phyloP scores from a whole-genome alignment of 768 basidiomycete species.

The Lentinula boryana region DNA sequence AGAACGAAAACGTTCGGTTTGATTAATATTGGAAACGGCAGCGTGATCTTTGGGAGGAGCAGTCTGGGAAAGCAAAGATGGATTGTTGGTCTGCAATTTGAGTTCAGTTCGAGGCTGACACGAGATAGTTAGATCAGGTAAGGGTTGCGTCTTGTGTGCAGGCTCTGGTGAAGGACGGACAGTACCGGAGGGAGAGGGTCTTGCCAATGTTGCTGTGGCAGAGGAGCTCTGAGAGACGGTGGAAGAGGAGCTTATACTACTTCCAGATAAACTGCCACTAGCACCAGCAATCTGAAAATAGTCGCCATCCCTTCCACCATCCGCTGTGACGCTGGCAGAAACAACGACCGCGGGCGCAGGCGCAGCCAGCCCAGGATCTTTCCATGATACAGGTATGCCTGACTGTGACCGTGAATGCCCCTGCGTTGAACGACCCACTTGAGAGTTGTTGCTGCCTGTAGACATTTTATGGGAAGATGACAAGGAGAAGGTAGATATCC shows the following conservation, averaged over 20 bases:
- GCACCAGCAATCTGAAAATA: constrained; percentile 30
- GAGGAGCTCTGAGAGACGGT: constrained; percentile 33
- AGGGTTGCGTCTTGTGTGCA: constrained; percentile 1
- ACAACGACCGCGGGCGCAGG: constrained; percentile 50
- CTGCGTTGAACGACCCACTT: constrained; percentile 17
- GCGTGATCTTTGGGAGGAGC: constrained; percentile 37
- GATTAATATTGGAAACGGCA: constrained; percentile 18
- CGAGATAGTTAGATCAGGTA: constrained; percentile 5
- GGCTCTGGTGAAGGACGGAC: not conserved
- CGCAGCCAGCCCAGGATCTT: constrained; percentile 45
- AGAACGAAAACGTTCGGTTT: constrained; percentile 7
- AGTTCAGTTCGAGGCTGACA: constrained; percentile 9
- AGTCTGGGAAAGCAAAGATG: constrained; percentile 61
- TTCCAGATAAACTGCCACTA: constrained; percentile 9
- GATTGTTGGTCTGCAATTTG: constrained; percentile 20
- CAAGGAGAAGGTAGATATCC: constrained; percentile 22
- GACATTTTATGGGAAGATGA: constrained; percentile 33
- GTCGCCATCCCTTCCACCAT: constrained; percentile 31
- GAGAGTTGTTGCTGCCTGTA: constrained; percentile 26
- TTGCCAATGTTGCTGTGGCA: constrained; percentile 30
- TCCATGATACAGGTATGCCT: constrained; percentile 37
- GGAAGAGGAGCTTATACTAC: not conserved
- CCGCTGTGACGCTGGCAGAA: constrained; percentile 40
- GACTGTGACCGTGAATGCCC: constrained; percentile 33
- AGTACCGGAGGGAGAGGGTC: constrained; percentile 35